Percentiles rank a stretch among this genome's conserved stretches.
Evolutionary conservation across 2,329 filamentous ascomycete genomes (phyloP).

Genomic region (Colletotrichum melonis): DNA sequence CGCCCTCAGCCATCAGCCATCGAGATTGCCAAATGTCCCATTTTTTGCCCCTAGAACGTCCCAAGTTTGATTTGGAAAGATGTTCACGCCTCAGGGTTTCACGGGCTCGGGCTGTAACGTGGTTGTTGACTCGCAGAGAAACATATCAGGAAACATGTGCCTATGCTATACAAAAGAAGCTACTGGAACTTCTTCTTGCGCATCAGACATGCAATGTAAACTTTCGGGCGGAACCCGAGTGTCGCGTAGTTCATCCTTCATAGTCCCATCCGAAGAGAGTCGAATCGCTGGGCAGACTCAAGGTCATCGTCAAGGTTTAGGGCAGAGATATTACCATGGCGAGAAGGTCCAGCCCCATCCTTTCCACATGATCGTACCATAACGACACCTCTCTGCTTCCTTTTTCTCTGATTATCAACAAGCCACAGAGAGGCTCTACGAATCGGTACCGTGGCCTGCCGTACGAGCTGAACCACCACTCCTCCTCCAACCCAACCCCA

Average conservation of each 20-base stretch:
- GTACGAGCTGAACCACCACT: neutral
- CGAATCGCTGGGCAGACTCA: neutral
- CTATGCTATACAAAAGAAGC: neutral
- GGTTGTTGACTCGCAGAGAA: neutral
- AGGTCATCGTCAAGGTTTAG: neutral
- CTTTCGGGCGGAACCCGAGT: neutral
- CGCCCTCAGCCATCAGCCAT: slow-evolving; percentile 6
- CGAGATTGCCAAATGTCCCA: neutral
- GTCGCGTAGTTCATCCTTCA: neutral
- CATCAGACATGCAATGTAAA: neutral
- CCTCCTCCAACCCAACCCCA: slow-evolving; percentile 12
- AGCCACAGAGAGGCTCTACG: neutral
- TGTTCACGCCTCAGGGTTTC: neutral
- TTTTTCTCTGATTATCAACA: neutral
- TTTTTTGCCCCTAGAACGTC: neutral
- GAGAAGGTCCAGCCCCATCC: neutral
- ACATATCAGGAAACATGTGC: neutral
- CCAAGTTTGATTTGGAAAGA: neutral
- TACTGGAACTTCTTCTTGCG: neutral
- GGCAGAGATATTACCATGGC: neutral
- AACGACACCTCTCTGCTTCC: neutral
- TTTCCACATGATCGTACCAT: neutral
- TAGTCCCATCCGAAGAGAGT: neutral
- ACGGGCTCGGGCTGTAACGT: neutral
- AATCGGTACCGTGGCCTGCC: neutral